Percentiles rank a stretch among this genome's conserved stretches.
These are phyloP conservation scores for Neocucurbitaria cava DNA, from an alignment of 2,329 filamentous ascomycete genomes.

Conservation along the genomic window DNA sequence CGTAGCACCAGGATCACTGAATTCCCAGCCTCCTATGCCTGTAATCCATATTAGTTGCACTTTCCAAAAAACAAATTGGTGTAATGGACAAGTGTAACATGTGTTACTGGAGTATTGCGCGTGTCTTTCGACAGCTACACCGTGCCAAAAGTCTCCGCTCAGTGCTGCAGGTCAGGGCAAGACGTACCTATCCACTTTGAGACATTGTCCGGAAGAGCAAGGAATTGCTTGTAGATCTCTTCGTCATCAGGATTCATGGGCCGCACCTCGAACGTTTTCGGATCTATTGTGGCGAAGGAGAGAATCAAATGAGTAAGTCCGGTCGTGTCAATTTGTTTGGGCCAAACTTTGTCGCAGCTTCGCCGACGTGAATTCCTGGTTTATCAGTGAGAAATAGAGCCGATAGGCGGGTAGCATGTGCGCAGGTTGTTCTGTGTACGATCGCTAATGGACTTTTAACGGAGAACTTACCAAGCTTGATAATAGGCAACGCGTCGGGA, in stretches of 20 bases:
- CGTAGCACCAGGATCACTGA: constrained; percentile 39
- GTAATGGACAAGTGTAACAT: background rate
- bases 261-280: constrained; percentile 36
- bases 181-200: constrained; percentile 23
- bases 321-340: constrained; percentile 26
- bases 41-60: background rate
- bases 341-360: constrained; percentile 29
- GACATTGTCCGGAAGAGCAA: constrained; percentile 15
- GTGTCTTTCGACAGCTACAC: background rate
- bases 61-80: background rate
- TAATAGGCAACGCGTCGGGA: constrained; percentile 29
- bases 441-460: background rate
- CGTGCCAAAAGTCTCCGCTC: background rate
- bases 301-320: constrained; percentile 36
- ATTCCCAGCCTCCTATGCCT: constrained; percentile 52
- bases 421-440: no score
- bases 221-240: constrained; percentile 25
- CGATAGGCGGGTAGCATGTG: background rate
- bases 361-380: constrained; percentile 25
- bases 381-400: background rate
- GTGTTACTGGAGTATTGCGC: background rate
- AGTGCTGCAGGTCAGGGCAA: background rate
- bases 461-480: constrained; percentile 20
- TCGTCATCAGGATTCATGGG: constrained; percentile 22
- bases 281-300: constrained; percentile 54